A percentile compares a stretch with the other conserved stretches of the same genome.
These are phyloP conservation scores for Thymus mandschuricus DNA, from an alignment of 257 asterid genomes.

Conservation along the genomic window DNA sequence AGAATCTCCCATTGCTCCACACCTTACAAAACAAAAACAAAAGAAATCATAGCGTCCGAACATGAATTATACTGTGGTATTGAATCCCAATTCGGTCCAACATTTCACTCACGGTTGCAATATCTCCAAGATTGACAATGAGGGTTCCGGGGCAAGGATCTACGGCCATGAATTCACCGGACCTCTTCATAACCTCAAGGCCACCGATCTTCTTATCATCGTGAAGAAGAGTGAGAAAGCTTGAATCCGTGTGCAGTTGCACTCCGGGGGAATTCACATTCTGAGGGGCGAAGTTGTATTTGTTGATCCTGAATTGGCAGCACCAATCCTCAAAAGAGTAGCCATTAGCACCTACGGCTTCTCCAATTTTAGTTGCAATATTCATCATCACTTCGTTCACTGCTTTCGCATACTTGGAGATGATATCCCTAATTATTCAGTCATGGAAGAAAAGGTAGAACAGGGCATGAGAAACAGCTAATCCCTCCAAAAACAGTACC, in stretches of 20 bases:
- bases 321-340: constrained; percentile 56
- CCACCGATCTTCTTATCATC: constrained; percentile 73
- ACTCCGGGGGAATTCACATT: constrained; percentile 56
- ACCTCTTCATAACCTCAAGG: constrained; percentile 56
- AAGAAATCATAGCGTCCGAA: no score
- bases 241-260: constrained; percentile 70
- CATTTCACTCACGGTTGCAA: constrained; percentile 44
- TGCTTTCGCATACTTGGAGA: constrained; percentile 59
- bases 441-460: no score
- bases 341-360: constrained; percentile 48
- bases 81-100: no score
- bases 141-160: constrained; percentile 68
- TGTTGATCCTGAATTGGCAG: constrained; percentile 72
- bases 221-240: constrained; percentile 69
- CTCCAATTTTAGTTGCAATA: constrained; percentile 41
- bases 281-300: constrained; percentile 55
- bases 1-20: constrained; percentile 70
- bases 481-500: no score
- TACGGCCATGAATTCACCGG: constrained; percentile 54
- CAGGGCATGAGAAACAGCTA: no score
- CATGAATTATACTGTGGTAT: no score
- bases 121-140: constrained; percentile 69
- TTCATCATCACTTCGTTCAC: constrained; percentile 48
- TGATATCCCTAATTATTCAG: constrained; percentile 39
- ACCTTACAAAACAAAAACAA: constrained; percentile 24